Base-by-base conservation (phyloP, 2,329 filamentous ascomycete species). In the Pyricularia sp. region DNA sequence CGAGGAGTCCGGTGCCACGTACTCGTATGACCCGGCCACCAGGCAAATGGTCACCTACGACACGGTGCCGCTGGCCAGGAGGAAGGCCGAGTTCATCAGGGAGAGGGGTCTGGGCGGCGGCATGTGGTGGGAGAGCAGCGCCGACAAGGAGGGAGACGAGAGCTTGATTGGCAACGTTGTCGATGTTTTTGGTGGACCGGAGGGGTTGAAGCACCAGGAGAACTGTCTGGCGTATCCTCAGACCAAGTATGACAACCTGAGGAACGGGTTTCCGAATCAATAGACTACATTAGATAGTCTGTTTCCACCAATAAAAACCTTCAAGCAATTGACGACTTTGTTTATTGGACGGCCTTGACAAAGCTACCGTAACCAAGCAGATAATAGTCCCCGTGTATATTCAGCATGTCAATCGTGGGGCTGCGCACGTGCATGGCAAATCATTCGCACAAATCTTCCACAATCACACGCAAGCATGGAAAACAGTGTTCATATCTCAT, bases 51-150 rank as follows among this genome's bases (percentile, higher is more conserved):
- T 98, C 68, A 90, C 86, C 63, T 98, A 97, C 76, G 91, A 93
- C 76, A 94, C 88, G 1, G 85, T 88, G 0, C 79, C 82, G 3
- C 87, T 93, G 77, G 90, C 88, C 3, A 81, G 82, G 72, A 77
- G 80, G 72, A 98, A 97, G 82, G 88, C 89, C 1, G 80, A 86
- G 12, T 97, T 88, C 77, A 86, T 97, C 75, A 85, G 83, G 75
- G 77, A 85, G 25, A 81, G 84, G 64, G 83, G 86, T 0, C 84
- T 97, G 0, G 94, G 93, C 1, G 94, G 94, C 23, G 92, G 86
- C n/a, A 97, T 98, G 94, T 98, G 93, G 93, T 97, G 93, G 93
- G 94, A 97, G 81, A 92, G 88, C 74, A 94, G 90, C 74, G 89
- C 87, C 0, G 94, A 97, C 77, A 89, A 88, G 75, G 76, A 79